These are phyloP conservation scores for Quercus parvula DNA, from an alignment of 306 rosid species.

Conservation along the genomic window DNA sequence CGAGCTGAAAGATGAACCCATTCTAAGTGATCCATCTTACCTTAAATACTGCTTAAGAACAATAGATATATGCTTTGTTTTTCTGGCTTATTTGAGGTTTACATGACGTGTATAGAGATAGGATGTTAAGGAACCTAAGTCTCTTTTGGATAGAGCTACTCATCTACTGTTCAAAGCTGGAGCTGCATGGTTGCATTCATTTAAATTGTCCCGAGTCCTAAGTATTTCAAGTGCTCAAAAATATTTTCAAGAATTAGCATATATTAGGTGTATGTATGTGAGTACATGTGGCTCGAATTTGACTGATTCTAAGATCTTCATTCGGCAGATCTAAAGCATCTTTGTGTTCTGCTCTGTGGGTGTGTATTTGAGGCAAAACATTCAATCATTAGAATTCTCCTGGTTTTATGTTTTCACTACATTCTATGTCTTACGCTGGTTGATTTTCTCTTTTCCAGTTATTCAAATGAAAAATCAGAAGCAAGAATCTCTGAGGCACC, in stretches of 20 bases:
- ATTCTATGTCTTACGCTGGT: background rate
- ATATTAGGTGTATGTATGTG: background rate
- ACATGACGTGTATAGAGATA: background rate
- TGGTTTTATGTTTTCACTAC: background rate
- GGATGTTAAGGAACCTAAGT: background rate
- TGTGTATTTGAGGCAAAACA: background rate
- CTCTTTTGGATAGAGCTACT: background rate
- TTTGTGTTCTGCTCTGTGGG: background rate
- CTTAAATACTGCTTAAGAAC: background rate
- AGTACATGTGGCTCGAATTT: background rate
- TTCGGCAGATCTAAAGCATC: background rate
- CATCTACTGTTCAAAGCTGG: background rate
- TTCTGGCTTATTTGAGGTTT: background rate
- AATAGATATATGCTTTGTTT: background rate
- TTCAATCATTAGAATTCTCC: background rate
- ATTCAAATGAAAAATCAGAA: conserved; percentile 89
- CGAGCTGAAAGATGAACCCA: background rate
- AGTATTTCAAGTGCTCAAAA: background rate
- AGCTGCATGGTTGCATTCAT: background rate
- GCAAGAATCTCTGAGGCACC: conserved; percentile 58
- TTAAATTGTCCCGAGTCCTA: background rate
- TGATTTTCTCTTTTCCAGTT: conserved; percentile 41
- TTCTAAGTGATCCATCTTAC: background rate
- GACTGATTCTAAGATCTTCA: background rate
- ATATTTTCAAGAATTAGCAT: background rate